A percentile compares a stretch with the other conserved stretches of the same genome.
phyloP scores from a whole-genome alignment of 345 rosid species.

The Camelina laxa region DNA sequence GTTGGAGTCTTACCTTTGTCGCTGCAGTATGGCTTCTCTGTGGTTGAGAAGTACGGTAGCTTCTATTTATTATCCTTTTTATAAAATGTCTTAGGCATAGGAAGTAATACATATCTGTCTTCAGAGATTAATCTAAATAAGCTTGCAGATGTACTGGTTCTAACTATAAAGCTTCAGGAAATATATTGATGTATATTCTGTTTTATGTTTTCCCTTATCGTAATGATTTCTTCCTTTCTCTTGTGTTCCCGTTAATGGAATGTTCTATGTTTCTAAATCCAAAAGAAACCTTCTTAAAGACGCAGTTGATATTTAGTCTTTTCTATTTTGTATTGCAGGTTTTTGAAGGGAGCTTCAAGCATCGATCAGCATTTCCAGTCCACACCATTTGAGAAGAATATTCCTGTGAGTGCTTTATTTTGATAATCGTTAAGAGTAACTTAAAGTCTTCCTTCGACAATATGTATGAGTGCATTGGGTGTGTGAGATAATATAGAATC shows the following conservation, averaged over 20 bases:
- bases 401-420: conserved; percentile 68
- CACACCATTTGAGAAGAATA: conserved; percentile 73
- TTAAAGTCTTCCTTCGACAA: background rate
- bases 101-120: background rate
- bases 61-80: conserved; percentile 36
- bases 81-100: background rate
- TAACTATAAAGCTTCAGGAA: conserved; percentile 7
- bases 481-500: conserved; percentile 3
- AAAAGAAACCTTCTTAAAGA: conserved; percentile 9
- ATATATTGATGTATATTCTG: background rate
- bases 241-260: background rate
- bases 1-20: conserved; percentile 95
- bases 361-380: conserved; percentile 85
- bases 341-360: conserved; percentile 92
- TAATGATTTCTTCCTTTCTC: conserved; percentile 5
- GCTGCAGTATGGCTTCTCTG: conserved; percentile 87
- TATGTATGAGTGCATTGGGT: background rate
- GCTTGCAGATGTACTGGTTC: background rate
- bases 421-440: conserved; percentile 1
- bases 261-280: background rate
- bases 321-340: conserved; percentile 49
- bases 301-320: background rate
- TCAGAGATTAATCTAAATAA: background rate
- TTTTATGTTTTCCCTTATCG: background rate
- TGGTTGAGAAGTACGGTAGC: conserved; percentile 85